Evolutionary conservation across 768 basidiomycete species (phyloP).

Genomic region (Inosperma sp.): DNA sequence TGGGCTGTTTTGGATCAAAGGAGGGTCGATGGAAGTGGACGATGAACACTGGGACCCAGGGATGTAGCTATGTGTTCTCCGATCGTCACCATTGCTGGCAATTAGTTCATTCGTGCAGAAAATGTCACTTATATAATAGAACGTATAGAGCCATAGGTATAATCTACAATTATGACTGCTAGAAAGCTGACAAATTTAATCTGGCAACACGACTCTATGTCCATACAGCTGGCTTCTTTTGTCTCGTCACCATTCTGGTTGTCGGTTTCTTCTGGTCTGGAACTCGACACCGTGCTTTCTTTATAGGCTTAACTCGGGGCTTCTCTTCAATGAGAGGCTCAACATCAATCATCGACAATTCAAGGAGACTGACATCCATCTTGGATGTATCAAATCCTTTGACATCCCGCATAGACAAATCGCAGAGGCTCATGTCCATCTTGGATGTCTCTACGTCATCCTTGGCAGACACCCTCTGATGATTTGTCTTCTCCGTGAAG

Average conservation of each 20-base stretch:
- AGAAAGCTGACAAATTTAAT: no score
- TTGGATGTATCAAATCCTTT: slow-evolving; percentile 14
- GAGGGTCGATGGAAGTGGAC: no score
- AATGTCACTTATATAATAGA: no score
- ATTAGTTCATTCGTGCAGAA: no score
- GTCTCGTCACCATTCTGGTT: slow-evolving; percentile 6
- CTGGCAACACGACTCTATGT: no score
- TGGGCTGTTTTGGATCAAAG: no score
- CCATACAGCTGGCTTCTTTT: not conserved
- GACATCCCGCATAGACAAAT: slow-evolving; percentile 21
- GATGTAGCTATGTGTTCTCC: no score
- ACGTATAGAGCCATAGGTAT: no score
- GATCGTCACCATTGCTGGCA: no score
- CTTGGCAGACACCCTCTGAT: slow-evolving; percentile 4
- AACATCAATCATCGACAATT: slow-evolving; percentile 33
- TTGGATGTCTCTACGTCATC: slow-evolving; percentile 15
- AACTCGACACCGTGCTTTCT: slow-evolving; percentile 10
- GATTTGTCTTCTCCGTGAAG: slow-evolving; percentile 57
- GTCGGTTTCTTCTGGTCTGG: slow-evolving; percentile 9
- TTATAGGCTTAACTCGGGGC: slow-evolving; percentile 14
- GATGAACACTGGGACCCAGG: no score
- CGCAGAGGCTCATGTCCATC: slow-evolving; percentile 28
- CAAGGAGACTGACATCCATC: slow-evolving; percentile 29
- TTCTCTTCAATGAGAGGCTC: slow-evolving; percentile 14
- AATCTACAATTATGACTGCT: no score